These are phyloP conservation scores for Porphyrellus sp. DNA, from an alignment of 1,284 basidiomycete genomes.

Conservation along the genomic window DNA sequence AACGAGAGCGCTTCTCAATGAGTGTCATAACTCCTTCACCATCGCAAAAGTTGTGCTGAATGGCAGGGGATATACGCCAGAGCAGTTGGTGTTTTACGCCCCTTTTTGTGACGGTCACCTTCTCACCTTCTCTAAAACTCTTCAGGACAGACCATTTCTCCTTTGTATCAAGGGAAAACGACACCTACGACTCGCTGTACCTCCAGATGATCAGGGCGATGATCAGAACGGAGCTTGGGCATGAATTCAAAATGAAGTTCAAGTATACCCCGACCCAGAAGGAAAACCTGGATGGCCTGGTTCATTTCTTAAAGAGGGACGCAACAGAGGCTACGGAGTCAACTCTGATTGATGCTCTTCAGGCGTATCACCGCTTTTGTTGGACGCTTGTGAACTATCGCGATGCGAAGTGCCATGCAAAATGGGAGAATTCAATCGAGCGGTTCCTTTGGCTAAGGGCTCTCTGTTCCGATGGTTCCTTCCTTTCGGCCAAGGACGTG, in stretches of 20 bases:
- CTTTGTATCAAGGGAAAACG: neutral
- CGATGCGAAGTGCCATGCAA: neutral
- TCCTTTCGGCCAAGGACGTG: neutral
- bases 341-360: neutral
- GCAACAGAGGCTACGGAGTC: neutral
- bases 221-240: neutral
- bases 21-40: neutral
- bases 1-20: neutral
- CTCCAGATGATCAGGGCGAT: slow-evolving; percentile 5
- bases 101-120: neutral
- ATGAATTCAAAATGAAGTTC: slow-evolving; percentile 2
- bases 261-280: neutral
- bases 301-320: neutral
- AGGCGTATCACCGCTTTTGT: neutral
- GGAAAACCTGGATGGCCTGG: neutral
- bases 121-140: neutral
- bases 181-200: neutral
- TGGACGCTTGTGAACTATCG: neutral
- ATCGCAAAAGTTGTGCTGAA: slow-evolving; percentile 1
- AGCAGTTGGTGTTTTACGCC: neutral
- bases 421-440: slow-evolving; percentile 4
- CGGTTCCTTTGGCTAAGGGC: slow-evolving; percentile 5
- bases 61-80: neutral
- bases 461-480: neutral
- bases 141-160: neutral